Base-by-base conservation (phyloP, 805 yeast genomes). In the Pichia nanzhaoensis region DNA sequence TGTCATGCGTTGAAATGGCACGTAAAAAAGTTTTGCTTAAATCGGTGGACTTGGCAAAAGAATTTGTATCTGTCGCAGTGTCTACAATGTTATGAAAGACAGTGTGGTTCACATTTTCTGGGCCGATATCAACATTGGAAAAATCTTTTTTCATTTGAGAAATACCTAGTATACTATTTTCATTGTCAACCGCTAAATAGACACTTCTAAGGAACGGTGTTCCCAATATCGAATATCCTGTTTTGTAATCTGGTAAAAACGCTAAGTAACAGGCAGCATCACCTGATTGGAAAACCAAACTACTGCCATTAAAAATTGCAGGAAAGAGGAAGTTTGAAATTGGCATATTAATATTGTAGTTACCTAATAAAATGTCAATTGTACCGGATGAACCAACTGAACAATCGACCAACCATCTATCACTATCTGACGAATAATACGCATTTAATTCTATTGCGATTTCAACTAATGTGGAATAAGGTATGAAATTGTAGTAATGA, bases 371-470 rank as follows among this genome's bases (percentile, higher is more conserved):
- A 56, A 82, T 73, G 39, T 72, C 68, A 8, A 84, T 44, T 0
- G 71, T 63, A 1, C 86, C 88, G 20, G 71, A 60, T 4, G 61
- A 54, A 1, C 69, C 71, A 14, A 82, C 63, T 12, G 72, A 63
- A 64, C 93, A 84, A 47, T 74, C 73, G 13, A 81, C 80, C 14
- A 82, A 54, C 91, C 91, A 84, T 16, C 71, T 55, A 20, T 65
- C 66, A 6, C 68, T 55, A 5, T 67, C 65, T 4, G 63, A 58
- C 3, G 74, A 70, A 56, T 76, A 84, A 50, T 70, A 74, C 0
- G 91, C 91, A 55, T 80, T 80, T 34, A 81, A 64, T 60, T 84
- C 90, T 21, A 83, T 68, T 0, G 90, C 87, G 27, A 84, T 61
- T 52, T 75, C 76, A 41, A 84, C 68, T 35, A 84, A 65, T 5